Evolutionary conservation across 2,329 filamentous ascomycete species (phyloP), one percentile per base, ranked within the genome.

Genomic region (Microdochium trichocladiopsis): DNA sequence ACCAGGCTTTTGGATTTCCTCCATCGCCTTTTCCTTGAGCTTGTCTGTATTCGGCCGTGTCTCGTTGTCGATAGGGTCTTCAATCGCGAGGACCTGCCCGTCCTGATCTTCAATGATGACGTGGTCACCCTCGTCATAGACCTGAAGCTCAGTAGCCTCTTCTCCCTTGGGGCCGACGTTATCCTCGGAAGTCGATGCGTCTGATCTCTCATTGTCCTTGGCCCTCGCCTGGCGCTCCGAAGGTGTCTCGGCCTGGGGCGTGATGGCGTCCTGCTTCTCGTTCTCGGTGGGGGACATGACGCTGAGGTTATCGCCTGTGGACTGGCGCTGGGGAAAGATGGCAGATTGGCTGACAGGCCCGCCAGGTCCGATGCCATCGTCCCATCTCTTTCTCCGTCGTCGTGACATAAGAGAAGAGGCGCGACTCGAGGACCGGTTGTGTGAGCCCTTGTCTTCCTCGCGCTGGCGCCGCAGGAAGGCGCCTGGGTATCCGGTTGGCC

Each of bases 321-420:
- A 63, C 50, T 69, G 72, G 12, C 75, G 73, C 53, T 75, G 72
- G 2, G 94, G 94, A 58, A 82, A 85, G 60, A 97, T 96, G 23
- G 94, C 94, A 33, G 93, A 96, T 63, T 95, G 85, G 55, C 82
- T 88, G 59, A 97, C 87, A 2, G 91, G 94, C 0, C 94, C 94
- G 55, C 94, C 94, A 2, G 88, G 86, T 2, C 85, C 88, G 59
- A 82, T 79, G n/a, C 80, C 85, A 55, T 82, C 80, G 56, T 90
- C 86, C 76, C 82, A 86, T 66, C 78, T 85, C 72, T 78, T 88
- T 63, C 77, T 77, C 62, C 80, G 85, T 49, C 83, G 80, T 55
- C 84, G 81, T 52, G 78, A 77, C 56, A 72, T 80, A 65, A 72
- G 71, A 55, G 82, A 84, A 1, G 82, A 83, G 1, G 84, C 69